Conservation (phyloP, 2,329 filamentous ascomycete species). For the Neophaeococcomyces mojaviensis region DNA sequence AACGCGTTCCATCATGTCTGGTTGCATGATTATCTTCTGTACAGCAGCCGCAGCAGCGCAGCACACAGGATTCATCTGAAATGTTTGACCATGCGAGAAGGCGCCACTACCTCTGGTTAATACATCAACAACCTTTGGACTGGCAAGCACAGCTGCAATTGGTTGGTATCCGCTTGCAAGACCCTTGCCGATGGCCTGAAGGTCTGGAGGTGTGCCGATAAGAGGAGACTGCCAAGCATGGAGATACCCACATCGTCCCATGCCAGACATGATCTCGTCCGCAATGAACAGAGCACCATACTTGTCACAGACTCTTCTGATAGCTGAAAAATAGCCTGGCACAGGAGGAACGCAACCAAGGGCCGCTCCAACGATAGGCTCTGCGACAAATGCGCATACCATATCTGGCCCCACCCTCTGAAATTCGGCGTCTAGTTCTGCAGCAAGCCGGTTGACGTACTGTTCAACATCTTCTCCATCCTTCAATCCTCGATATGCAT, state of each 20-base stretch:
- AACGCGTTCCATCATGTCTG: constrained; percentile 41
- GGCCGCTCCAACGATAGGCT: constrained; percentile 44
- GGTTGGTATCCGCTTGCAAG: constrained; percentile 51
- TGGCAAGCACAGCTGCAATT: constrained; percentile 49
- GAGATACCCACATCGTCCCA: constrained; percentile 51
- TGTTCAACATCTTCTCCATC: constrained; percentile 32
- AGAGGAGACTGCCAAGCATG: constrained; percentile 47
- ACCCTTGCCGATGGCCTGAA: constrained; percentile 54
- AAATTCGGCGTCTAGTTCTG: constrained; percentile 44
- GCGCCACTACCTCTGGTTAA: constrained; percentile 44
- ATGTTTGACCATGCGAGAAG: constrained; percentile 54
- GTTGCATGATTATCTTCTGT: constrained; percentile 44
- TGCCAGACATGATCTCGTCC: constrained; percentile 55
- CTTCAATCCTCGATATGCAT: constrained; percentile 32
- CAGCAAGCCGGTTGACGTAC: constrained; percentile 35
- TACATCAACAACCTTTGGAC: constrained; percentile 40
- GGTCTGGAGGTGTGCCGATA: constrained; percentile 48
- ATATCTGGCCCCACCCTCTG: constrained; percentile 38
- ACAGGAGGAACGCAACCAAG: constrained; percentile 48
- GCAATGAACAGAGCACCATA: constrained; percentile 69
- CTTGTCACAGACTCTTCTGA: constrained; percentile 48
- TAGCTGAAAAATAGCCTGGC: constrained; percentile 48
- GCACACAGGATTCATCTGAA: constrained; percentile 49
- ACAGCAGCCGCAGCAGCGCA: constrained; percentile 48
- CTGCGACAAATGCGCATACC: constrained; percentile 44